These are phyloP conservation scores for Stramenopiles sp. DNA, from an alignment of 352 stramenopile species.

Conservation along the genomic window DNA sequence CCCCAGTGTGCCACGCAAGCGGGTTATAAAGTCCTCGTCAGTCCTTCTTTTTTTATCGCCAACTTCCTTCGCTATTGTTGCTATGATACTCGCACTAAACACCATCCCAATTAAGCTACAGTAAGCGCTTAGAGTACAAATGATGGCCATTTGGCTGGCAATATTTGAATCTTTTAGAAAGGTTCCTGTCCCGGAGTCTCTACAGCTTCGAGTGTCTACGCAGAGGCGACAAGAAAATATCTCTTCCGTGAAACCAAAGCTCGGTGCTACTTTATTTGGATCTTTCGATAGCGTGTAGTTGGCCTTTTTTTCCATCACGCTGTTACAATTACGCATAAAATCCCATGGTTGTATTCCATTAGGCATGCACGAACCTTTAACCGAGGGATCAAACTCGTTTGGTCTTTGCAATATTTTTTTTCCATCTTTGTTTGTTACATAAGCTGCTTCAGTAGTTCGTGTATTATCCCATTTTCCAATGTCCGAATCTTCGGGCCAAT, in stretches of 20 bases:
- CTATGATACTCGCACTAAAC: neutral
- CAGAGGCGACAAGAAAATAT: neutral
- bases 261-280: neutral
- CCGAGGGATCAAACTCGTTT: neutral
- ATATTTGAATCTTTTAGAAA: neutral
- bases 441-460: neutral
- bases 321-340: neutral
- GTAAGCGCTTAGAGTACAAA: neutral
- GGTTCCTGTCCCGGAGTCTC: neutral
- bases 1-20: neutral
- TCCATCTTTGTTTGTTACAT: neutral
- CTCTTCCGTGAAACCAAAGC: neutral
- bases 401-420: neutral
- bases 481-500: neutral
- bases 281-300: conserved; percentile 1
- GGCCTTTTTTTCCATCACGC: neutral
- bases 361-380: neutral
- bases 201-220: neutral
- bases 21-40: neutral
- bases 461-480: neutral
- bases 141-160: neutral
- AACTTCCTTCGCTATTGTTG: neutral
- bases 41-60: neutral
- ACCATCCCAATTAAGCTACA: neutral
- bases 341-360: neutral